These are phyloP conservation scores for Taphrina communis DNA, from an alignment of 1,139 yeast genomes.

Conservation along the genomic window DNA sequence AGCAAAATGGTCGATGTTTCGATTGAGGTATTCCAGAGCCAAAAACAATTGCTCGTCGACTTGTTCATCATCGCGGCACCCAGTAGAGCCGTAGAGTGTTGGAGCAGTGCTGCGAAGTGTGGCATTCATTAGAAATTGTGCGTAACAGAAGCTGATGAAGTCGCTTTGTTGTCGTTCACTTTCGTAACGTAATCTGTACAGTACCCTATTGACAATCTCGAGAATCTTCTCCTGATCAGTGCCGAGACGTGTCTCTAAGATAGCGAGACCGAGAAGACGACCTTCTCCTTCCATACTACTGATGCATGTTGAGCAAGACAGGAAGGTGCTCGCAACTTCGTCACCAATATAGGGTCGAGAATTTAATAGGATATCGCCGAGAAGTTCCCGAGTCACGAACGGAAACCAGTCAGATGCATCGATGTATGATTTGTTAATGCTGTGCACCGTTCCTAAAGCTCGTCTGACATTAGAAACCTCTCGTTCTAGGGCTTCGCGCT, in stretches of 20 bases:
- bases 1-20: conserved; percentile 72
- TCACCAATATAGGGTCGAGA: conserved; percentile 49
- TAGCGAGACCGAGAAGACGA: conserved; percentile 69
- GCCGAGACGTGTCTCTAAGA: conserved; percentile 58
- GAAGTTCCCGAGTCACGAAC: conserved; percentile 58
- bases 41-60: conserved; percentile 85
- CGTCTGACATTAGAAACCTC: conserved; percentile 56
- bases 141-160: conserved; percentile 68
- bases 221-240: conserved; percentile 60
- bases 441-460: conserved; percentile 61
- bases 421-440: conserved; percentile 62
- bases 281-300: conserved; percentile 61
- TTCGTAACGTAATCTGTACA: conserved; percentile 76
- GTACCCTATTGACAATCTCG: conserved; percentile 64
- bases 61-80: conserved; percentile 69
- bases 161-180: conserved; percentile 78
- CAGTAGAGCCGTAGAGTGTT: conserved; percentile 61
- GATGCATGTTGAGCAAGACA: conserved; percentile 51
- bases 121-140: conserved; percentile 72
- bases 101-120: conserved; percentile 50
- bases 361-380: conserved; percentile 49
- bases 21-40: conserved; percentile 75
- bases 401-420: conserved; percentile 79
- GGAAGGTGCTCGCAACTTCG: conserved; percentile 50
- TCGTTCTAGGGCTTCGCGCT: conserved; percentile 58